Evolutionary conservation across 1,284 basidiomycete species (phyloP), one percentile per base, ranked within the genome.

Genomic region (Moesziomyces parantarcticus): DNA sequence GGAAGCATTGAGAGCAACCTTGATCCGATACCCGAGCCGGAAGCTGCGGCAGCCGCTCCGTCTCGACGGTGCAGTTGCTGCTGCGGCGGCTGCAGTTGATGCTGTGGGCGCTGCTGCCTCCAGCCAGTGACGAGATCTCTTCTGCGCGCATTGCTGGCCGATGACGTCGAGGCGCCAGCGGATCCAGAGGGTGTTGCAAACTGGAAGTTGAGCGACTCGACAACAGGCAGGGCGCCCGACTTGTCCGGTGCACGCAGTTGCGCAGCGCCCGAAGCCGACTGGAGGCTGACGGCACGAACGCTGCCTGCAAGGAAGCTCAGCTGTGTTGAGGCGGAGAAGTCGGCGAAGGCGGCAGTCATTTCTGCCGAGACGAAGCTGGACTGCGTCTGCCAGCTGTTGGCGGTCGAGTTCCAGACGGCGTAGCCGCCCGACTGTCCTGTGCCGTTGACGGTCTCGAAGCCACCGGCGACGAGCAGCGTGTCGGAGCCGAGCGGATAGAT

Each of bases 361-460:
- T 87, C 88, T 22, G 94, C 94, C 53, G 77, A 58, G 3, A 79
- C 61, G 36, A 79, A 64, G 36, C 56, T 58, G 44, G 53, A n/a
- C 50, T 81, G 64, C 4, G 61, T 51, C 56, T 88, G 87, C 94
- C 94, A 97, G 0, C 86, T 83, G 7, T 86, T 86, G 32, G 86
- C 86, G 1, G 85, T 84, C n/a, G 89, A 85, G 82, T 93, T 88
- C 91, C 91, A 97, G 1, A 88, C 85, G 0, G 92, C 93, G 58
- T 93, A 88, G 3, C 94, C 93, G 32, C 88, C 87, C 0, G 87
- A 89, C 40, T 83, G 81, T 26, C 82, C 79, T n/a, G 75, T 76
- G 23, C 77, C 63, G 16, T 69, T 78, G 66, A 89, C 82, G 45
- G 86, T 85, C 1, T 89, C 90, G 84, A 97, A 95, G 78, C 89